Evolutionary conservation across 352 stramenopile species (phyloP).

Genomic region (Thraustochytrium sp.): DNA sequence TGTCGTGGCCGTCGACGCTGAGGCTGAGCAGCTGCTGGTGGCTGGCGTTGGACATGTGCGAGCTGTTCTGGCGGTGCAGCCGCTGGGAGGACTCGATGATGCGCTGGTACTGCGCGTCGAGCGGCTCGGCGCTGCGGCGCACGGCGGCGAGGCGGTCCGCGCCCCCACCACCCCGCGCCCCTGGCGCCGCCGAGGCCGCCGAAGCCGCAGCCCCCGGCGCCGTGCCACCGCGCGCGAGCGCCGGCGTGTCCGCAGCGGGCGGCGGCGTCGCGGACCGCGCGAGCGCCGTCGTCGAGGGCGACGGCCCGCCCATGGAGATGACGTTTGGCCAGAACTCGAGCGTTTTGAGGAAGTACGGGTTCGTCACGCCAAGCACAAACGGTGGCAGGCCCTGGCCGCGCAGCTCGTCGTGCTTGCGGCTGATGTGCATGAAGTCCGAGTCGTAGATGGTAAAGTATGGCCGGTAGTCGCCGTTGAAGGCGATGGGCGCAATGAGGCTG

Average conservation of each 20-base stretch:
- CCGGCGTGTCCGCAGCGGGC: neutral
- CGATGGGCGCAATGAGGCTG: conserved; percentile 68
- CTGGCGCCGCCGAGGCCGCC: too few species aligned
- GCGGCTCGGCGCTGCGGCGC: too few species aligned
- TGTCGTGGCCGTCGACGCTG: conserved; percentile 12
- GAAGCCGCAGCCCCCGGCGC: too few species aligned
- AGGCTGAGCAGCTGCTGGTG: conserved; percentile 2
- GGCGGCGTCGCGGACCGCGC: conserved; percentile 64
- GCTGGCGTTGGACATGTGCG: neutral
- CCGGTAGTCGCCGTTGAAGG: conserved; percentile 69
- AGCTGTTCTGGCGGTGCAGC: neutral
- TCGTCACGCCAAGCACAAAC: conserved; percentile 70
- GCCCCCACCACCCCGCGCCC: too few species aligned
- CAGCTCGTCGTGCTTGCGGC: conserved; percentile 12
- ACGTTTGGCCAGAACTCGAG: conserved; percentile 69
- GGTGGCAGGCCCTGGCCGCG: conserved; percentile 57
- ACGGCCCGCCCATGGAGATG: conserved; percentile 25
- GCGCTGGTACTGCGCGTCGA: neutral
- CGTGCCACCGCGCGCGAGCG: too few species aligned
- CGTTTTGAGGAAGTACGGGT: conserved; percentile 76
- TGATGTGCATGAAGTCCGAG: conserved; percentile 59
- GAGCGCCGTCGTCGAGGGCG: conserved; percentile 53
- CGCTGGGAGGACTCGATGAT: conserved; percentile 6
- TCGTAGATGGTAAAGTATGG: conserved; percentile 78
- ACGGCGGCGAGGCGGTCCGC: too few species aligned